phyloP scores from a whole-genome alignment of 345 rosid species.

The Psidium guajava region DNA sequence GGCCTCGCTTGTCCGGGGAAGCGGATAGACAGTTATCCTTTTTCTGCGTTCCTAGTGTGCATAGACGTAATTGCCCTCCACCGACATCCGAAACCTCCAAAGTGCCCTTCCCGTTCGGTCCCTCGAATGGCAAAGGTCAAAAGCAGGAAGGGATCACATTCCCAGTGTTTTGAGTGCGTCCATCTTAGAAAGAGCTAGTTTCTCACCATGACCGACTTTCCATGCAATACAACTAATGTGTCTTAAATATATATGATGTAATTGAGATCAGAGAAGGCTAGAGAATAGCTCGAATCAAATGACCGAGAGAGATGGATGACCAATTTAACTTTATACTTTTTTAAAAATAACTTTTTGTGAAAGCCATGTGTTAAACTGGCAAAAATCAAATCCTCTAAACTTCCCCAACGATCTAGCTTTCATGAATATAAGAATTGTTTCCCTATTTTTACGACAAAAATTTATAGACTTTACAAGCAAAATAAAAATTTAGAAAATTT shows the following conservation, averaged over 20 bases:
- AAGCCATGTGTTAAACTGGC: too few relatives aligned
- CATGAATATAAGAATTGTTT: too few relatives aligned
- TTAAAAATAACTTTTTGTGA: too few relatives aligned
- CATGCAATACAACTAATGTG: background rate
- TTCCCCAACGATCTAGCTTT: too few relatives aligned
- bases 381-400: too few relatives aligned
- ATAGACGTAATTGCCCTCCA: background rate
- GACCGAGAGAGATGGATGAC: background rate
- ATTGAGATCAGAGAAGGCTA: fast-evolving
- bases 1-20: background rate
- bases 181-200: background rate
- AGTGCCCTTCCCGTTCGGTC: background rate
- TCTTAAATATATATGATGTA: background rate
- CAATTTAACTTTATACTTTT: too few relatives aligned
- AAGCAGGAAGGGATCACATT: background rate
- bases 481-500: too few relatives aligned
- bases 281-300: background rate
- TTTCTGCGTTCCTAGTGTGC: background rate
- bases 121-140: background rate
- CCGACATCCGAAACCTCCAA: background rate
- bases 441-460: too few relatives aligned
- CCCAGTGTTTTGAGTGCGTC: background rate
- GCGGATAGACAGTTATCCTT: background rate
- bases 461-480: too few relatives aligned
- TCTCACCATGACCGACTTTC: background rate